phyloP scores from a whole-genome alignment of 768 basidiomycete species.

The Royoungia palumana region DNA sequence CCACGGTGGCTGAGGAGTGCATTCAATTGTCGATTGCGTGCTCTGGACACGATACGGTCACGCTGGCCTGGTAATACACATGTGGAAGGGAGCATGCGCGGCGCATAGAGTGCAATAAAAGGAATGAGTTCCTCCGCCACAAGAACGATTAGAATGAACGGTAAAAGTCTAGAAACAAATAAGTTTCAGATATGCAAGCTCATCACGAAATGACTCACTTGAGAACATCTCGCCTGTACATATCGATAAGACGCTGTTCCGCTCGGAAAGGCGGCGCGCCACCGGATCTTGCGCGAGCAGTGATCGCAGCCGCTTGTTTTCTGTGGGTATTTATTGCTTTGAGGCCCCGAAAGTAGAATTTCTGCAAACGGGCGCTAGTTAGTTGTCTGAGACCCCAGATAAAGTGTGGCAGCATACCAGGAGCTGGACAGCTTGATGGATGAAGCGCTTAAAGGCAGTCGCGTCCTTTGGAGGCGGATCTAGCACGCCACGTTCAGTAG shows the following conservation, averaged over 20 bases:
- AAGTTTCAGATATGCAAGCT: conserved; percentile 2
- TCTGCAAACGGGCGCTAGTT: conserved; percentile 36
- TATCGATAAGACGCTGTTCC: conserved; percentile 67
- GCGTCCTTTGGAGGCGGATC: conserved; percentile 62
- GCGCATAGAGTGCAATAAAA: conserved; percentile 81
- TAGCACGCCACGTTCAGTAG: conserved; percentile 65
- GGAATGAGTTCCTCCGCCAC: conserved; percentile 81
- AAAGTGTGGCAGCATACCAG: conserved; percentile 33
- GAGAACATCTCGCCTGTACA: conserved; percentile 61
- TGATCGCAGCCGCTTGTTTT: conserved; percentile 51
- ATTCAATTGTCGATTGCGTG: conserved; percentile 44
- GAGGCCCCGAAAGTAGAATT: conserved; percentile 81
- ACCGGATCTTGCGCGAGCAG: conserved; percentile 52
- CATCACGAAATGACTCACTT: conserved; percentile 46
- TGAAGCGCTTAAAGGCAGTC: conserved; percentile 48
- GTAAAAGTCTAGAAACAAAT: conserved; percentile 50
- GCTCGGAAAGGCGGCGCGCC: conserved; percentile 62
- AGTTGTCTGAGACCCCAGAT: neutral
- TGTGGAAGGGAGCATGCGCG: conserved; percentile 80
- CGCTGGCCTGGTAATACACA: conserved; percentile 81
- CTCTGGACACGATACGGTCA: conserved; percentile 56
- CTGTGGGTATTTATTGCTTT: conserved; percentile 68
- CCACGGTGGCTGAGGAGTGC: conserved; percentile 37
- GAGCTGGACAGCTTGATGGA: conserved; percentile 46
- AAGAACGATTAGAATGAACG: conserved; percentile 71